These are phyloP conservation scores for Excoecaria cochinchinensis DNA, from an alignment of 345 rosid species.

Conservation along the genomic window DNA sequence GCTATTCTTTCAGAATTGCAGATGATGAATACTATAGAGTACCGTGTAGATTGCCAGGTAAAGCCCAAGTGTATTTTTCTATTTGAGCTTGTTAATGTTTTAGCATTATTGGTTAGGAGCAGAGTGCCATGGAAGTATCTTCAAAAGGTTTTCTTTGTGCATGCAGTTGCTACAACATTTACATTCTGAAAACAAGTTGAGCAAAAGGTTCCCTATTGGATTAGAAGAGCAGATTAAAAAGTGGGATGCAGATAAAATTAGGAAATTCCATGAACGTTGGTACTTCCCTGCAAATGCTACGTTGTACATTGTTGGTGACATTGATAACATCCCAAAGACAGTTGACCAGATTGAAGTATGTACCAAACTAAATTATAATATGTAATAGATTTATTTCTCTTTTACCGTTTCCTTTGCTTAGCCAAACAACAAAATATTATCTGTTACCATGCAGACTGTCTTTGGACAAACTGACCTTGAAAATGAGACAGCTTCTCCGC, in stretches of 20 bases:
- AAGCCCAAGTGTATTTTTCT: conserved; percentile 13
- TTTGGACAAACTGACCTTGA: conserved; percentile 71
- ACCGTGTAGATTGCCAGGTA: conserved; percentile 99
- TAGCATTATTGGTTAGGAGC: conserved; percentile 15
- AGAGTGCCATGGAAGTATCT: neutral
- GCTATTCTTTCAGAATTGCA: conserved; percentile 98
- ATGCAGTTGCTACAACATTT: conserved; percentile 85
- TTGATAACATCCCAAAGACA: conserved; percentile 64
- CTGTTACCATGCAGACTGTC: conserved; percentile 54
- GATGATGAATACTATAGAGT: conserved; percentile 99
- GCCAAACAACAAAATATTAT: conserved; percentile 4
- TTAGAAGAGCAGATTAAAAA: conserved; percentile 96
- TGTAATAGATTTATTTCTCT: neutral
- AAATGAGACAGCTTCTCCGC: conserved; percentile 48
- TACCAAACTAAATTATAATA: conserved; percentile 19
- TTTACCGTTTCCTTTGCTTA: neutral
- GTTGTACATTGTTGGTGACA: conserved; percentile 92
- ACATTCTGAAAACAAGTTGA: conserved; percentile 98
- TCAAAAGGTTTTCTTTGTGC: conserved; percentile 21
- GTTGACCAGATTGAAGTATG: conserved; percentile 81
- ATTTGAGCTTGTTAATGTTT: conserved; percentile 18
- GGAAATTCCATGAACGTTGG: conserved; percentile 99
- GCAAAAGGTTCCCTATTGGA: conserved; percentile 98
- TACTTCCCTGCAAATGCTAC: conserved; percentile 99
- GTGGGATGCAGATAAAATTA: conserved; percentile 98